A percentile compares a stretch with the other conserved stretches of the same genome.
Conservation (phyloP, 805 yeast species). For the Priceomyces castillae region DNA sequence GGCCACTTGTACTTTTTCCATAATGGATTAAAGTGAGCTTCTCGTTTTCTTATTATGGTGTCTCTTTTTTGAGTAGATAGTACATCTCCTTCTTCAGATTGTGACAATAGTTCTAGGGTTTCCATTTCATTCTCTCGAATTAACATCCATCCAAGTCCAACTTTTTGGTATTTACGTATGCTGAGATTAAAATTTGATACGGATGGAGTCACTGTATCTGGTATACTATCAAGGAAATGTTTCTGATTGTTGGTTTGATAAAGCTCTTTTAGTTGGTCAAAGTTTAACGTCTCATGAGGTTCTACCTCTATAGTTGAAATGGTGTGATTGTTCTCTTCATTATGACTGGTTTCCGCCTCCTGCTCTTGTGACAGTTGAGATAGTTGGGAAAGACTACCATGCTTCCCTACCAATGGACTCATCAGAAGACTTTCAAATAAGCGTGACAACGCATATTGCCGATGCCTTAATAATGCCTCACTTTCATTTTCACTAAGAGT, state of each 20-base stretch:
- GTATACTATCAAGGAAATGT: constrained; percentile 53
- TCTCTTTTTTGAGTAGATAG: constrained; percentile 27
- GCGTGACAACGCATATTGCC: constrained; percentile 54
- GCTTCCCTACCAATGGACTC: constrained; percentile 15
- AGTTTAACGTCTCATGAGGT: constrained; percentile 43
- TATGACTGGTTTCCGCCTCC: constrained; percentile 2
- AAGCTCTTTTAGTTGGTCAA: constrained; percentile 73
- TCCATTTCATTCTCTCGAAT: constrained; percentile 65
- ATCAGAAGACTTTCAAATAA: constrained; percentile 53
- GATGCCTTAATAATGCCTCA: constrained; percentile 49
- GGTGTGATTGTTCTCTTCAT: constrained; percentile 11
- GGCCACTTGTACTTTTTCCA: constrained; percentile 88
- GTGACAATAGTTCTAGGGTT: constrained; percentile 32
- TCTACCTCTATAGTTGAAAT: background rate
- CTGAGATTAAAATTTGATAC: constrained; percentile 49
- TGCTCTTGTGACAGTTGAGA: constrained; percentile 35
- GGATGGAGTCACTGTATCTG: constrained; percentile 58
- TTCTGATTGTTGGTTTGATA: constrained; percentile 70
- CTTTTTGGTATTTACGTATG: constrained; percentile 76
- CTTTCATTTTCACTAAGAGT: constrained; percentile 45
- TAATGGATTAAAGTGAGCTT: constrained; percentile 71
- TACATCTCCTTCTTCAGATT: constrained; percentile 12
- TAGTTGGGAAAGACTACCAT: constrained; percentile 18
- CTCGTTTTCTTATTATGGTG: constrained; percentile 30
- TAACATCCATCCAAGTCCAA: constrained; percentile 89